A percentile compares a stretch with the other conserved stretches of the same genome.
phyloP scores from a whole-genome alignment of 176 grass and related monocot species.

The Paspalum notatum region DNA sequence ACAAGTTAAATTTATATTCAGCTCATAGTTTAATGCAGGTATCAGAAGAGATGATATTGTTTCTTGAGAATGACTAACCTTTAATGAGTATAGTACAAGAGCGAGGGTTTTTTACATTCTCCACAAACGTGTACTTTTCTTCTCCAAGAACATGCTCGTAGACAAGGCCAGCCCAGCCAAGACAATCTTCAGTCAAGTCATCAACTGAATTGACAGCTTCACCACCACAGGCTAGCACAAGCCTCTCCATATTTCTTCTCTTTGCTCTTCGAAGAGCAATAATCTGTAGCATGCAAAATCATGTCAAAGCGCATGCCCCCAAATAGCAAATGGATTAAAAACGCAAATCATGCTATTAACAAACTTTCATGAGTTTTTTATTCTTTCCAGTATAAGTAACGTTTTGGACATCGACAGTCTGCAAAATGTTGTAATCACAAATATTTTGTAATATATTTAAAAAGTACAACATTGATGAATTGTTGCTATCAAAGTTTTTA shows the following conservation, averaged over 20 bases:
- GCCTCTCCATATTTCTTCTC: conserved; percentile 97
- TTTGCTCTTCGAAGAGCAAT: conserved; percentile 94
- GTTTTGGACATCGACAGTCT: neutral
- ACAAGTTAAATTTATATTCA: conserved; percentile 27
- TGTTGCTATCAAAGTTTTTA: too few relatives aligned
- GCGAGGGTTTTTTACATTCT: conserved; percentile 88
- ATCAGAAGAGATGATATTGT: conserved; percentile 24
- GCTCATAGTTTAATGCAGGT: neutral
- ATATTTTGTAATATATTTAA: neutral
- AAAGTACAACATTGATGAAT: neutral
- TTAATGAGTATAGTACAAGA: conserved; percentile 99
- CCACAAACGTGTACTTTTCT: conserved; percentile 98
- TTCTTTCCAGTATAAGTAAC: neutral
- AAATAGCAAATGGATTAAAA: neutral
- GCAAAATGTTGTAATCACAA: neutral
- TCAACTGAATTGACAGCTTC: conserved; percentile 97
- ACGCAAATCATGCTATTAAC: neutral
- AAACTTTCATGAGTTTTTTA: neutral
- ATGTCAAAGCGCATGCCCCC: neutral
- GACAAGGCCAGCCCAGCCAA: conserved; percentile 98
- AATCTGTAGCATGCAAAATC: conserved; percentile 61
- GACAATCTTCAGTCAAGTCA: conserved; percentile 82
- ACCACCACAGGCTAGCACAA: conserved; percentile 86
- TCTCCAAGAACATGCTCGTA: conserved; percentile 94
- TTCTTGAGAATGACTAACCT: conserved; percentile 56